Evolutionary conservation across 768 basidiomycete species (phyloP).

Genomic region (Candolleomyces aberdarensis): DNA sequence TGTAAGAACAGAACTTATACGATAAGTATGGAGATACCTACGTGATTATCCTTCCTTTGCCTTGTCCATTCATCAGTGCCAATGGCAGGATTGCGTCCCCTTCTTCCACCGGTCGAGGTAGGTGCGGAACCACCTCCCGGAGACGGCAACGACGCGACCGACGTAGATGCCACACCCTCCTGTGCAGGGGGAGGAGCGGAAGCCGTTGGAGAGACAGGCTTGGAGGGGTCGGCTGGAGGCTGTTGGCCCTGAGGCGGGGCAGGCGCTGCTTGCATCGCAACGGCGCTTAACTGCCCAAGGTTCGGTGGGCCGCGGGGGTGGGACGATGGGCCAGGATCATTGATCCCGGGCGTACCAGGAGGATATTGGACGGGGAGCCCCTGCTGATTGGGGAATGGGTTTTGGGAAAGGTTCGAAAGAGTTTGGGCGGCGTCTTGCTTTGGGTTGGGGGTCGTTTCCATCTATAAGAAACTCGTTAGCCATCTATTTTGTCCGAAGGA

Average conservation of each 20-base stretch:
- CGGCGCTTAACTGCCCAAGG: constrained; percentile 55
- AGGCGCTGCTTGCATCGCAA: constrained; percentile 45
- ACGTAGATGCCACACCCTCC: constrained; percentile 4
- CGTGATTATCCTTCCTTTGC: constrained; percentile 81
- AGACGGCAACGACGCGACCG: constrained; percentile 7
- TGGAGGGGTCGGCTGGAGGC: constrained; percentile 9
- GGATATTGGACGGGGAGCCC: constrained; percentile 33
- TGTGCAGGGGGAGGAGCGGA: constrained; percentile 4
- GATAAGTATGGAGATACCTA: constrained; percentile 28
- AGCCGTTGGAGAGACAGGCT: neutral
- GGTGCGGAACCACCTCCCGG: constrained; percentile 22
- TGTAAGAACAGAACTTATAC: neutral
- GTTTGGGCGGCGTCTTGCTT: constrained; percentile 64
- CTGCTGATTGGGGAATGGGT: constrained; percentile 27
- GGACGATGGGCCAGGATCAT: constrained; percentile 70
- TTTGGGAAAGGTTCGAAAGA: constrained; percentile 50
- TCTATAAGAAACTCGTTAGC: constrained; percentile 23
- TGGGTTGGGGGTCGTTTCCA: constrained; percentile 44
- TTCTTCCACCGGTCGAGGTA: constrained; percentile 33
- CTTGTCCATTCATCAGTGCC: constrained; percentile 77
- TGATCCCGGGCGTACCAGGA: constrained; percentile 42
- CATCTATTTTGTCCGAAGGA: constrained; percentile 8
- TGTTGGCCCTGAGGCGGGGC: constrained; percentile 12
- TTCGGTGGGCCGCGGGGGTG: constrained; percentile 68
- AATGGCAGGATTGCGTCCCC: constrained; percentile 61